Base-by-base conservation (phyloP, 2,329 filamentous ascomycete species). In the Grosmannia huntii region DNA sequence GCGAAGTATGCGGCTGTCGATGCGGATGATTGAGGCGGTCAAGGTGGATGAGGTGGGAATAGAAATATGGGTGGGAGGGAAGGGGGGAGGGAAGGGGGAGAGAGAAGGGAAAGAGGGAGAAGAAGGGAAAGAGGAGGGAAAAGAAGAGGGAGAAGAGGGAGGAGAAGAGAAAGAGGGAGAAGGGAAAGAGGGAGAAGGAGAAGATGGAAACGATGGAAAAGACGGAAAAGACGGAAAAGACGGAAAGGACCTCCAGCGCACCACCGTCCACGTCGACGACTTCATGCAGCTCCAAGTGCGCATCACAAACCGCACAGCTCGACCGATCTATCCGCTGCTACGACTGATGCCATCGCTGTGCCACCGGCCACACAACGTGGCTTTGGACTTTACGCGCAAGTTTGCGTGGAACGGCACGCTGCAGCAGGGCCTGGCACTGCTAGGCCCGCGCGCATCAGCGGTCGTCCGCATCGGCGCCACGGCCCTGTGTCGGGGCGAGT, bases 381-480 rank as follows among this genome's bases (percentile, higher is more conserved):
- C 89, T 2, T 80, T 95, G 19, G 91, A 96, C 68, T 82, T 92
- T 58, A 87, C 87, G 49, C 85, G 89, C 66, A 89, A 90, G 62
- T 79, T 96, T 57, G 85, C 85, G 1, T 94, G 89, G 85, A 92
- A 90, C 63, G 91, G 91, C 1, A 84, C 87, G 33, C 71, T 96
- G 59, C 91, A 96, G 71, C 85, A 85, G 66, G 77, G 81, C 1
- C 73, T 96, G 0, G 83, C 86, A 0, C 67, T 81, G 7, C 68
- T 96, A 1, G 70, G 72, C 6, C 81, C 83, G 0, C 79, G 82
- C 5, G 75, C 79, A 51, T 80, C 72, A n/a, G 75, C 77, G 0
- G 79, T 85, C 60, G 75, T 88, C 25, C 76, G 78, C 1, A 71
- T 95, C 4, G 87, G 87, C 5, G 77, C 91, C 50, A 88, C 88